Evolutionary conservation across 2,329 filamentous ascomycete genomes (phyloP).

Genomic region (Fusarium sp.): DNA sequence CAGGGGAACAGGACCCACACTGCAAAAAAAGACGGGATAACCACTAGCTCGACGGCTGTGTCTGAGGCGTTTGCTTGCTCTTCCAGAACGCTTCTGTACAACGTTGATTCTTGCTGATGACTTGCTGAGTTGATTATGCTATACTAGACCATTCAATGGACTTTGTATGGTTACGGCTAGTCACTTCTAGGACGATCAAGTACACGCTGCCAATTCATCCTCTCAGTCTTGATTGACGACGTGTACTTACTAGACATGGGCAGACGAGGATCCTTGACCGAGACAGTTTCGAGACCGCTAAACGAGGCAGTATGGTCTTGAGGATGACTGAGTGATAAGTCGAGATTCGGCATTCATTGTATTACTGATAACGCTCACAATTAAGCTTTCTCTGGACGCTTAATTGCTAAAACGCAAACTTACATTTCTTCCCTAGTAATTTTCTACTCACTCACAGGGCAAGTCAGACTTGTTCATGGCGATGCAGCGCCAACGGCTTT

Average conservation of each 20-base stretch:
- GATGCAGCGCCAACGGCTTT: background rate
- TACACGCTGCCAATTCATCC: background rate
- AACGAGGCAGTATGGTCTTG: background rate
- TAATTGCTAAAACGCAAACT: no score
- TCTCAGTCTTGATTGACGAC: background rate
- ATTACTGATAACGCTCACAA: background rate
- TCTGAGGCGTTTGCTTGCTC: background rate
- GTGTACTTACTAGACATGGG: background rate
- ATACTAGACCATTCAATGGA: background rate
- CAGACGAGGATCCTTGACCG: background rate
- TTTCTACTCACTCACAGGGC: background rate
- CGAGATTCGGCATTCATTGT: background rate
- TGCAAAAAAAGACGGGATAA: no score
- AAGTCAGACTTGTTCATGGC: background rate
- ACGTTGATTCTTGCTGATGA: background rate
- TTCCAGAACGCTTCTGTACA: background rate
- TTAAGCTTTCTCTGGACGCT: background rate
- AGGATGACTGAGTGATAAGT: background rate
- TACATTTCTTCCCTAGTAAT: background rate
- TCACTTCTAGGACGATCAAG: background rate
- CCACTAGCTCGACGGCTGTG: background rate
- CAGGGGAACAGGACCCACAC: no score
- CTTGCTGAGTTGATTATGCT: background rate
- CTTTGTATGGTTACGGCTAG: background rate
- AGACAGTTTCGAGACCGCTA: background rate